A percentile compares a stretch with the other conserved stretches of the same genome.
These are phyloP conservation scores for Leccinum olivaceopallidum DNA, from an alignment of 768 basidiomycete species.

Conservation along the genomic window DNA sequence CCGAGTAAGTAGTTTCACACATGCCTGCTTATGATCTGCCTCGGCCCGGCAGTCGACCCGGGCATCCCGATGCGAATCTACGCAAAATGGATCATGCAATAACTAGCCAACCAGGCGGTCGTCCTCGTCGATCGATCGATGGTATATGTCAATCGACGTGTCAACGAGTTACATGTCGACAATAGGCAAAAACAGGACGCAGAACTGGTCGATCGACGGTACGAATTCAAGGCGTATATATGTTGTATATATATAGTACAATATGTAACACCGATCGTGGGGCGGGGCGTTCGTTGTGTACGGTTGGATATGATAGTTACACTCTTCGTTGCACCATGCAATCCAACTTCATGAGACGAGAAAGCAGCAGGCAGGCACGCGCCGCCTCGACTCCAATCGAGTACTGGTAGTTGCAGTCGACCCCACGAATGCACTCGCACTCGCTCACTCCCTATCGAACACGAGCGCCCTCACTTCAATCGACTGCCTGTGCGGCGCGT, in stretches of 20 bases:
- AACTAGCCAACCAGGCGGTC: not conserved
- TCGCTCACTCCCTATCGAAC: slow-evolving; percentile 35
- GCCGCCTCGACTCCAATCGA: too few species aligned
- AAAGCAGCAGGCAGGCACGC: too few species aligned
- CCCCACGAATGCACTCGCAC: not conserved
- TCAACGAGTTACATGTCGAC: not conserved
- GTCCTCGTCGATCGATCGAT: not conserved
- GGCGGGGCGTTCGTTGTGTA: too few species aligned
- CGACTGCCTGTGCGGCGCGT: slow-evolving; percentile 38
- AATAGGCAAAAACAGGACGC: not conserved
- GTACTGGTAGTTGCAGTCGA: too few species aligned
- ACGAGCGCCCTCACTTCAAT: slow-evolving; percentile 42
- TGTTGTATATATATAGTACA: too few species aligned
- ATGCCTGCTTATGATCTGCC: not conserved
- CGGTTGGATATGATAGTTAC: too few species aligned
- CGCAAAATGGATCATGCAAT: not conserved
- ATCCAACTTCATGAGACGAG: too few species aligned
- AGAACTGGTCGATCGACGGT: not conserved
- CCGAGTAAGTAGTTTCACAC: too few species aligned
- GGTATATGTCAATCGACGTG: not conserved
- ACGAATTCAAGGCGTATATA: not conserved
- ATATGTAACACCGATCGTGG: too few species aligned
- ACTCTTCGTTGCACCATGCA: too few species aligned
- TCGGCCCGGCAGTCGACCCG: not conserved
- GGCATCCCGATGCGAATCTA: not conserved